Base-by-base conservation (phyloP, 768 basidiomycete genomes). In the Chiua virens region DNA sequence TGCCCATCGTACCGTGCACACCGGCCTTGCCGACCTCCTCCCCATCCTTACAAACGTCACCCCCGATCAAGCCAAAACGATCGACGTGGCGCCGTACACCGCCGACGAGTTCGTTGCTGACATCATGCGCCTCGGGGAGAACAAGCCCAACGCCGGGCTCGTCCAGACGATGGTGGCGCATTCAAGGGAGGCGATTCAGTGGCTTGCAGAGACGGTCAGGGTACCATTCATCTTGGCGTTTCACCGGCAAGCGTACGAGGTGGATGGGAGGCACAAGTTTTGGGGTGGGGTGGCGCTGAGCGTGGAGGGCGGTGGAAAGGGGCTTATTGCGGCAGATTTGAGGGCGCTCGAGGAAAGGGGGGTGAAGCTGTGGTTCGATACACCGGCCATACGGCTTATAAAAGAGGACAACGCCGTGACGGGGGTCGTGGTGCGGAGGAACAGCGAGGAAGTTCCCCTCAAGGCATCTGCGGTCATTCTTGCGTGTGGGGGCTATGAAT, bases 271-370 rank as follows among this genome's bases (percentile, higher is more conserved):
- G 49, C 78, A 82, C 56, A 82, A 75, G 53, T 87, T 87, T 59
- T 87, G 85, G 85, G 85, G 86, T 20, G 86, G 85, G 7, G 67
- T 87, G 67, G 82, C 77, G 9, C 72, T 86, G 22, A 75, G 78
- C 55, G 79, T 81, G n/a, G 73, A 79, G 47, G 79, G 80, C 35
- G 85, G 85, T 3, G 86, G 86, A 11, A 87, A 86, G 61, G 85
- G 86, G 2, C 67, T 87, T 11, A 83, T 87, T 46, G 71, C 61
- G 39, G 78, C 83, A 5, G 82, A 86, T 64, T 74, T 72, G 36
- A 62, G 60, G 17, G 79, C 79, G 1, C 71, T 87, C 50, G 57
- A 68, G 49, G 66, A 73, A 39, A 77, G 73, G 15, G 79, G 80
- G 0, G 76, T 86, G 7, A 68, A 80, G 41, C 71, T 77, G 8